Percentiles rank a stretch among this genome's conserved stretches.
phyloP scores from a whole-genome alignment of 176 grass and related monocot genomes.

The Lolium perenne region DNA sequence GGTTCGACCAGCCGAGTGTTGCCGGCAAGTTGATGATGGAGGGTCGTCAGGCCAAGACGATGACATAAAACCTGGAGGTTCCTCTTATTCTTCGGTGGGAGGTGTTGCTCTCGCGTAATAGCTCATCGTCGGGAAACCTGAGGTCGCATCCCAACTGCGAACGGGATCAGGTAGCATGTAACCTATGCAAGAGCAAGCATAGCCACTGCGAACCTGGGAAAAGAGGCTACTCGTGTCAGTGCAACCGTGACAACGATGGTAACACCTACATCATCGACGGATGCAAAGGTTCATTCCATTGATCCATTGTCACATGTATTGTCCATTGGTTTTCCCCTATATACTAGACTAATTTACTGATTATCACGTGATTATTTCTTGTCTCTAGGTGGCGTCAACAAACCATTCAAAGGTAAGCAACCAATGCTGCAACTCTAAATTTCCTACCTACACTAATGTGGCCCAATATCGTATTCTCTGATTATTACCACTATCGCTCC shows the following conservation, averaged over 20 bases:
- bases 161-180: not conserved
- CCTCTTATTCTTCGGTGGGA: not conserved
- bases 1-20: not conserved
- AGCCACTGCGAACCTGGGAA: not conserved
- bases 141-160: not conserved
- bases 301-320: not conserved
- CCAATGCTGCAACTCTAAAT: not conserved
- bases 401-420: not conserved
- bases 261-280: not conserved
- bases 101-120: not conserved
- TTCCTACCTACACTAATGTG: not conserved
- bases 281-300: not conserved
- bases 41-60: too few relatives aligned
- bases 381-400: not conserved
- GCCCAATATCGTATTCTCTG: not conserved
- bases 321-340: not conserved
- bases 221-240: not conserved
- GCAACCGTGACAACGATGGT: not conserved
- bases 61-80: not conserved
- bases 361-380: not conserved
- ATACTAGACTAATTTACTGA: not conserved
- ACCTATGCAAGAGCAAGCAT: not conserved
- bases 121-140: not conserved
- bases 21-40: not conserved
- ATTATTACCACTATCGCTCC: not conserved